These are phyloP conservation scores for Panaeolus papilionaceus DNA, from an alignment of 768 basidiomycete species.

Conservation along the genomic window DNA sequence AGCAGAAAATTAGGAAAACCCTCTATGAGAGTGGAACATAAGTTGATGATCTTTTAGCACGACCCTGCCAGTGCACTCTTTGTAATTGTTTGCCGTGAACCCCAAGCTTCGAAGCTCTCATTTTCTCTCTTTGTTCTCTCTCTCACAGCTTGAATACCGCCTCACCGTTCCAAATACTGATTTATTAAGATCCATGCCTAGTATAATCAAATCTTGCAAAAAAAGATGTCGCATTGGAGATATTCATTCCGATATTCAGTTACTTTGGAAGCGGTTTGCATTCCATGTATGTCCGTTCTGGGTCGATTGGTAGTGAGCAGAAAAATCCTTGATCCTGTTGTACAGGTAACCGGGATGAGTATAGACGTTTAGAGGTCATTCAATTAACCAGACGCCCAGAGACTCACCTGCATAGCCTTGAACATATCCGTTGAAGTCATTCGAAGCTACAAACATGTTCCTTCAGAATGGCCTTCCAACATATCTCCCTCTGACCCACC, in stretches of 20 bases:
- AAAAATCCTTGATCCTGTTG: slow-evolving; percentile 68
- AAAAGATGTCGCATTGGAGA: neutral
- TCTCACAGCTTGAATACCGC: neutral
- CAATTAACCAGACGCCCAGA: neutral
- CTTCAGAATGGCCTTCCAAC: neutral
- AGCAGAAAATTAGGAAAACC: neutral
- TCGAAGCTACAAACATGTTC: slow-evolving; percentile 47
- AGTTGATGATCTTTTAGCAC: neutral
- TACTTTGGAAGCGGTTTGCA: slow-evolving; percentile 67
- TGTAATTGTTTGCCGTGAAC: neutral
- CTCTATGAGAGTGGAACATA: neutral
- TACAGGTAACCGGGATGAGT: too few species aligned
- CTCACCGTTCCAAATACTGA: neutral
- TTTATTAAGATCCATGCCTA: neutral
- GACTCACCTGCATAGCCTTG: slow-evolving; percentile 71
- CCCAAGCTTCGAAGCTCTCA: neutral
- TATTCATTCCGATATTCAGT: neutral
- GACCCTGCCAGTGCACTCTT: neutral
- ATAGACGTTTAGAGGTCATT: too few species aligned
- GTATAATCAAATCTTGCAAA: neutral
- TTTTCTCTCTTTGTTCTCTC: neutral
- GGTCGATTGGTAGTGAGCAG: slow-evolving; percentile 72
- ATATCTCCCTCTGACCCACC: slow-evolving; percentile 39
- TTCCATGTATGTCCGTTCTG: slow-evolving; percentile 67
- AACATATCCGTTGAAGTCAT: slow-evolving; percentile 71